These are phyloP conservation scores for Xylaria intraflava DNA, from an alignment of 495 filamentous ascomycete species.

Conservation along the genomic window DNA sequence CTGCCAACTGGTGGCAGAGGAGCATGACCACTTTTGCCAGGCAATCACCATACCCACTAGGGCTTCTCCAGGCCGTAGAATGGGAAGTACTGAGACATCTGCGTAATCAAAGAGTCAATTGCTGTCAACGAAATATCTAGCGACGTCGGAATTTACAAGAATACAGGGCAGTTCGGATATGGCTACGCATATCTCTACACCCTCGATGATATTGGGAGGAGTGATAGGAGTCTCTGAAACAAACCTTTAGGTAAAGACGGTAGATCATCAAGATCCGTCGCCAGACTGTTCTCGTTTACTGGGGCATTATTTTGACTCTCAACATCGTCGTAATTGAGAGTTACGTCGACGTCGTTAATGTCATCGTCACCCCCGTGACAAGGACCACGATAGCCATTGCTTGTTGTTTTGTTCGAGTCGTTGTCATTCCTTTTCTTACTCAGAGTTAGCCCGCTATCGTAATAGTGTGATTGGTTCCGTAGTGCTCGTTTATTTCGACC, in stretches of 20 bases:
- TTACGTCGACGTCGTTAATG: slow-evolving; percentile 24
- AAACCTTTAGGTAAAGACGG: slow-evolving; percentile 59
- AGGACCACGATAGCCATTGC: slow-evolving; percentile 17
- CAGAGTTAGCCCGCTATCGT: slow-evolving; percentile 37
- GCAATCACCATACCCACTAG: slow-evolving; percentile 63
- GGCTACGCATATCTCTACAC: neutral
- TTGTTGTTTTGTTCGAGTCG: slow-evolving; percentile 21
- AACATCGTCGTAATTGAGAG: slow-evolving; percentile 50
- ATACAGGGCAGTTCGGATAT: neutral
- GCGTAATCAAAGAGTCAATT: slow-evolving; percentile 4
- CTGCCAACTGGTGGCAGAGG: slow-evolving; percentile 68
- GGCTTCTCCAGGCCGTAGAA: slow-evolving; percentile 47
- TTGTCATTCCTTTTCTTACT: slow-evolving; percentile 51
- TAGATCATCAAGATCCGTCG: slow-evolving; percentile 50
- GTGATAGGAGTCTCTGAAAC: neutral
- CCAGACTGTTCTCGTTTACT: slow-evolving; percentile 26
- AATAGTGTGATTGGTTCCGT: slow-evolving; percentile 34
- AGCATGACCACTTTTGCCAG: slow-evolving; percentile 71
- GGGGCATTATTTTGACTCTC: slow-evolving; percentile 21
- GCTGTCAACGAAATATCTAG: neutral
- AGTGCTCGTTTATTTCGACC: slow-evolving; percentile 34
- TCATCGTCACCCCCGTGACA: slow-evolving; percentile 21
- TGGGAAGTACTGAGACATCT: slow-evolving; percentile 39
- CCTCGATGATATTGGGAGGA: neutral
- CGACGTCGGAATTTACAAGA: neutral